Base-by-base conservation (phyloP, 164 flowering plant species). In the Sedum album region DNA sequence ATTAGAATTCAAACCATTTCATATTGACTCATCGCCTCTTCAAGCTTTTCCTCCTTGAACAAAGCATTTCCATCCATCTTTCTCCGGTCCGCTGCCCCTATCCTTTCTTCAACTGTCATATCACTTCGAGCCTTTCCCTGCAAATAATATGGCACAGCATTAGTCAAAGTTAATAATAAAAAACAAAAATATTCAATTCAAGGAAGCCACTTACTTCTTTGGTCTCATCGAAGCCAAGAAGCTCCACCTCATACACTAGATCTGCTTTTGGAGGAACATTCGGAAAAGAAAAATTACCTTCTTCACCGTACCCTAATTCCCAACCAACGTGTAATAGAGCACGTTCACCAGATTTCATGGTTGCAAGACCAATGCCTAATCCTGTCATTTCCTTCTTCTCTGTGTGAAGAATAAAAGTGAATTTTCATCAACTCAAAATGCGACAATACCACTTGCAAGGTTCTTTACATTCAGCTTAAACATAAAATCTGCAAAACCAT, bases 11-110 rank as follows among this genome's bases (percentile, higher is more conserved):
- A 75, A 70, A 91, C 99, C 99, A 91, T 94, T 86, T 90, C 95
- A 81, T 94, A 94, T 81, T 94, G 99, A 79, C 90, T 96, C 90
- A 88, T 90, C 66, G 99, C 99, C 87, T 86, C 97, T 78, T 90
- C 99, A 61, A 91, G 76, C 73, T 90, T 94, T 36, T 91, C 96
- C 53, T 90, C 96, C 75, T 88, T 90, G 79, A 91, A 94, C 35
- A 82, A 73, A 71, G 68, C 80, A 82, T 94, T 94, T 44, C 99
- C 99, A 75, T 90, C 92, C 89, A 86, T 90, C 77, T 84, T 91
- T 81, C 97, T 83, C 62, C 89, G 74, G 69, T 91, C 99, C 31
- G 97, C 97, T 49, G 94, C 86, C 71, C 89, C 85, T 72, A 94
- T 94, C 73, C 97, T 84, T 76, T 94, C 99, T 75, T 94, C 99